Percentiles rank a stretch among this genome's conserved stretches.
These are phyloP conservation scores for Aspergillus taichungensis DNA, from an alignment of 495 filamentous ascomycete species.

Conservation along the genomic window DNA sequence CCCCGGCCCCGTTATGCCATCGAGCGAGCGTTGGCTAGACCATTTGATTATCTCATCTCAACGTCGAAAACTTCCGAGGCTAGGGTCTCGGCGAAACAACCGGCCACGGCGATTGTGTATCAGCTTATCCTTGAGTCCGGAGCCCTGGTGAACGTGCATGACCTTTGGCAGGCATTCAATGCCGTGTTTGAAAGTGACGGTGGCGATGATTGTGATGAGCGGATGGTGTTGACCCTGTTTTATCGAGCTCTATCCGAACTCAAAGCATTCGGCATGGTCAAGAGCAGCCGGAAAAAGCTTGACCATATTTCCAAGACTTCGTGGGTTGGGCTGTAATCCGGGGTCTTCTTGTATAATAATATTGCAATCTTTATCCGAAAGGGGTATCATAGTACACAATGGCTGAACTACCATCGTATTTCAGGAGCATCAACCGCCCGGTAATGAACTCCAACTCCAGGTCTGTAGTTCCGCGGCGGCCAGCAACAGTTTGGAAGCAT, in stretches of 20 bases:
- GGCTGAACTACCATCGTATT: not conserved
- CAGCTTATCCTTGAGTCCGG: slow-evolving; percentile 88
- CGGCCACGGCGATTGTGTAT: slow-evolving; percentile 75
- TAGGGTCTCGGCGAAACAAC: slow-evolving; percentile 53
- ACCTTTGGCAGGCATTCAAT: slow-evolving; percentile 84
- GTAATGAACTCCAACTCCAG: too few species aligned
- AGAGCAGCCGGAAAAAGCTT: slow-evolving; percentile 78
- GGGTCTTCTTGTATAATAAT: too few species aligned
- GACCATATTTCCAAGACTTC: slow-evolving; percentile 81
- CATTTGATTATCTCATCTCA: slow-evolving; percentile 81
- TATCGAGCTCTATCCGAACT: slow-evolving; percentile 78
- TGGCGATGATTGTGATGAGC: slow-evolving; percentile 37
- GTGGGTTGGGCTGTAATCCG: slow-evolving; percentile 54
- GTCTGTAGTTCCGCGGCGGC: too few species aligned
- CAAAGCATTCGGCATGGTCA: slow-evolving; percentile 76
- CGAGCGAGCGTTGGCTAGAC: slow-evolving; percentile 69
- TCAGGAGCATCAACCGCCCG: not conserved
- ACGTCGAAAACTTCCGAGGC: slow-evolving; percentile 27
- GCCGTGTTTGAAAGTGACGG: slow-evolving; percentile 61
- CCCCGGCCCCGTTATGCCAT: slow-evolving; percentile 70
- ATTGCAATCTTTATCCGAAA: not conserved
- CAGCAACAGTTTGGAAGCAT: too few species aligned
- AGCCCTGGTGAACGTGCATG: slow-evolving; percentile 74
- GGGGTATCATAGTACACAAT: slow-evolving; percentile 12
- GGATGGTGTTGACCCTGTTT: slow-evolving; percentile 59